Percentiles rank a stretch among this genome's conserved stretches.
Conservation (phyloP, 495 filamentous ascomycete species). For the Penicillium verhagenii region DNA sequence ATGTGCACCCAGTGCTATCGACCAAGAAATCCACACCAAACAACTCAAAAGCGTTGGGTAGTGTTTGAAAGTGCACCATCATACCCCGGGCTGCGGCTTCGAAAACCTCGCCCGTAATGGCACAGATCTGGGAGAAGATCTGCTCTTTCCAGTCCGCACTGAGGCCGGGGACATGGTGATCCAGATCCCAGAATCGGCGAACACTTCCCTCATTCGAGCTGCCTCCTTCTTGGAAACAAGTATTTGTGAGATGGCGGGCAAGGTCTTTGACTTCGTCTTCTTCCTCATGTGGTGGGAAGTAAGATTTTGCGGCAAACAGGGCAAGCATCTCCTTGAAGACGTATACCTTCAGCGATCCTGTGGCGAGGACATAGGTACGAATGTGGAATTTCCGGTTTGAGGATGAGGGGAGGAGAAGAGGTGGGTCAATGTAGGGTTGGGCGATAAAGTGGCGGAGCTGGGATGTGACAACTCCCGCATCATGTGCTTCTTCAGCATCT, state of each 20-base stretch:
- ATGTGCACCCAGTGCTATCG: constrained; percentile 60
- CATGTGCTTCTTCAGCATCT: constrained; percentile 32
- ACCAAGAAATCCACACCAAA: constrained; percentile 92
- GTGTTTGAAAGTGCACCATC: constrained; percentile 86
- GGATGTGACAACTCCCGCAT: constrained; percentile 68
- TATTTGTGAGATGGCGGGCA: constrained; percentile 83
- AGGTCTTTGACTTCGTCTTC: constrained; percentile 54
- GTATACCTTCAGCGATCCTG: constrained; percentile 75
- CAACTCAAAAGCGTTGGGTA: constrained; percentile 86
- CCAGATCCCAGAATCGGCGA: constrained; percentile 67
- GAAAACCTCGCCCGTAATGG: constrained; percentile 71
- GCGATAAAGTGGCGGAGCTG: constrained; percentile 95
- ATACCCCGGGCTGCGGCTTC: constrained; percentile 79
- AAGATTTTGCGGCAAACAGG: constrained; percentile 76
- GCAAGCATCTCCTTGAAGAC: constrained; percentile 90
- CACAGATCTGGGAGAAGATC: constrained; percentile 71
- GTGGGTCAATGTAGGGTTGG: constrained; percentile 92
- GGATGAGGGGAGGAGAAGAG: constrained; percentile 67
- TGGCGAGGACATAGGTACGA: constrained; percentile 80
- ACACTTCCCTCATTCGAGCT: constrained; percentile 59
- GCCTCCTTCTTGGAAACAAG: constrained; percentile 74
- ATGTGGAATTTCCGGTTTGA: constrained; percentile 90
- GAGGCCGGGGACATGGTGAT: constrained; percentile 38
- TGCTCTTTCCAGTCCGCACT: constrained; percentile 51
- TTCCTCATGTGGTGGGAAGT: constrained; percentile 48